Percentiles rank a stretch among this genome's conserved stretches.
These are phyloP conservation scores for Aspergillus luchuensis DNA, from an alignment of 2,329 filamentous ascomycete genomes.

Conservation along the genomic window DNA sequence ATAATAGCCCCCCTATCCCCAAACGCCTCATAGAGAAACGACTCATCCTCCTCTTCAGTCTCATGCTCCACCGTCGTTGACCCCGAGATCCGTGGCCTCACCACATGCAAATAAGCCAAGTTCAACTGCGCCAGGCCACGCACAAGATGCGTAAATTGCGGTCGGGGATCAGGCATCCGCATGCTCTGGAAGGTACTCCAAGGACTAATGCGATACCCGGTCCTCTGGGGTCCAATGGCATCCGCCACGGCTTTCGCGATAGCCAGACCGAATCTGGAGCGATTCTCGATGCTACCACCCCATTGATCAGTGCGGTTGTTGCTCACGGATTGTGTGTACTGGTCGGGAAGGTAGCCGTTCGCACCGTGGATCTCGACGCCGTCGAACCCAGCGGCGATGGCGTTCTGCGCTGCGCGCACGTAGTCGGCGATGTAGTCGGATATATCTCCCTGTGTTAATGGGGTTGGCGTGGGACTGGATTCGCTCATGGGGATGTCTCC, in stretches of 20 bases:
- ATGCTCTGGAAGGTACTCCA: slow-evolving; percentile 43
- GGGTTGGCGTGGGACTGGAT: slow-evolving; percentile 31
- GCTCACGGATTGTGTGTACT: slow-evolving; percentile 48
- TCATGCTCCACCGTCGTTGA: slow-evolving; percentile 10
- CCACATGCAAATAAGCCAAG: slow-evolving; percentile 17
- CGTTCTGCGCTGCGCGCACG: slow-evolving; percentile 47
- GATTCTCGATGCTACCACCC: slow-evolving; percentile 51
- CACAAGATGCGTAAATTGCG: slow-evolving; percentile 55
- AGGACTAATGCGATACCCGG: slow-evolving; percentile 46
- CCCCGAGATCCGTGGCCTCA: neutral
- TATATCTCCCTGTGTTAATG: slow-evolving; percentile 42
- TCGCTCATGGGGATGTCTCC: slow-evolving; percentile 43
- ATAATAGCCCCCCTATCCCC: slow-evolving; percentile 9
- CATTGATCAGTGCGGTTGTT: slow-evolving; percentile 52
- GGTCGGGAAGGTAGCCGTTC: slow-evolving; percentile 52
- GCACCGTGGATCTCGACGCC: slow-evolving; percentile 50
- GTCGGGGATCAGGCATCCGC: slow-evolving; percentile 60
- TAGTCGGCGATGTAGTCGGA: slow-evolving; percentile 42
- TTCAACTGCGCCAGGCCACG: neutral
- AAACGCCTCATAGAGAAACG: slow-evolving; percentile 13
- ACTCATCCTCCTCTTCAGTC: slow-evolving; percentile 13
- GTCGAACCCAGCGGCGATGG: slow-evolving; percentile 56
- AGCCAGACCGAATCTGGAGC: slow-evolving; percentile 56
- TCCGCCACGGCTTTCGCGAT: slow-evolving; percentile 46
- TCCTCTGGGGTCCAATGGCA: slow-evolving; percentile 44